Percentiles rank a stretch among this genome's conserved stretches.
Conservation (phyloP, 768 basidiomycete genomes). For the Kwoniella shandongensis region DNA sequence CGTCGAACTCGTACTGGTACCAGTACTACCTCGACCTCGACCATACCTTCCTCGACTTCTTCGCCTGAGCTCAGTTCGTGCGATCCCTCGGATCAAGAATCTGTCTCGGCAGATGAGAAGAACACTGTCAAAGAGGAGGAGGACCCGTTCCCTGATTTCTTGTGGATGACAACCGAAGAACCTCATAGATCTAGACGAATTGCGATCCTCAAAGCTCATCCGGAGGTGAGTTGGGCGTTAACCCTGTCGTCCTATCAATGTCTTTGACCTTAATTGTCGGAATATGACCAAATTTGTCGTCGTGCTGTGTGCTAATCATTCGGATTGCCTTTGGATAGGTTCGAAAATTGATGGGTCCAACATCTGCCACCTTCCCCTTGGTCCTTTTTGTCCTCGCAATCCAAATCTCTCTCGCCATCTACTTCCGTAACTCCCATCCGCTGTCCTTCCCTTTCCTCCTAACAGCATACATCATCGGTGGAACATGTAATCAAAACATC, state of each 20-base stretch:
- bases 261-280: neutral
- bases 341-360: constrained; percentile 93
- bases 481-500: constrained; percentile 94
- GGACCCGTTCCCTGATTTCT: constrained; percentile 64
- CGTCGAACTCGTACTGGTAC: neutral
- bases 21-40: too few species aligned
- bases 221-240: constrained; percentile 66
- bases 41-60: constrained; percentile 9
- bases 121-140: constrained; percentile 5
- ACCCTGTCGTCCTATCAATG: neutral
- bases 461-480: constrained; percentile 81
- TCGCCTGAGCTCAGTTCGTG: constrained; percentile 15
- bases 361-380: constrained; percentile 85
- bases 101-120: constrained; percentile 2
- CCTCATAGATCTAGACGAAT: constrained; percentile 85
- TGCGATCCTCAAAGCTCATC: constrained; percentile 90
- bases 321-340: constrained; percentile 59
- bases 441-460: constrained; percentile 71
- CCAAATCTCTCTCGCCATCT: constrained; percentile 67
- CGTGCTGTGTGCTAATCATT: too few species aligned
- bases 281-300: too few species aligned
- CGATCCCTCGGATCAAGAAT: constrained; percentile 14
- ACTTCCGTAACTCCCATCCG: constrained; percentile 68
- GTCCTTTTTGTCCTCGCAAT: constrained; percentile 77
- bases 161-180: constrained; percentile 98